Base-by-base conservation (phyloP, 2,329 filamentous ascomycete species). In the Hawksworthiomyces lignivorus region DNA sequence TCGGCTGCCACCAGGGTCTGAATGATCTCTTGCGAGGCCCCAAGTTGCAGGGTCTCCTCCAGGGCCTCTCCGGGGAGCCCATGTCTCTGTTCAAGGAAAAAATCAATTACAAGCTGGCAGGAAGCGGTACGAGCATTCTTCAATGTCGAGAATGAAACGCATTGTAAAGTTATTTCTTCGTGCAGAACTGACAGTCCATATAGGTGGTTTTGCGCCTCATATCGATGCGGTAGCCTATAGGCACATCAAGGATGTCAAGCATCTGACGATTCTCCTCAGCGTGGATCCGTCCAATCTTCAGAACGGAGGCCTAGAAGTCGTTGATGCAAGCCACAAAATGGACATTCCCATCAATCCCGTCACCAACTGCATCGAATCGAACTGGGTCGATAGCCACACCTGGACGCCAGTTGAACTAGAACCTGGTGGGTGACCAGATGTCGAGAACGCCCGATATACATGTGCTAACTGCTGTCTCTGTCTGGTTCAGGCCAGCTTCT, bases 281-380 rank as follows among this genome's bases (percentile, higher is more conserved):
- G 40, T 42, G 27, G 40, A 42, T 20, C 32, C 27, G 15, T 42
- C 40, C 11, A 37, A 28, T 15, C 34, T 42, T 12, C n/a, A 33
- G 27, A 42, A 42, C 20, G 40, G 40, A n/a, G 40, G 40, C 18
- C 40, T 42, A 5, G 40, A 42, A 17, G 40, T 42, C 28, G 40
- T 42, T 19, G 20, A 42, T 14, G 40, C 20, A 12, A 42, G 40
- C 18, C 40, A 42, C 21, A 27, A 31, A 14, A 42, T 42, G 33
- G 34, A 36, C 18, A 29, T 42, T 4, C 26, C 27, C 14, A 18
- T 42, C 27, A 19, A 36, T 12, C 24, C 34, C 5, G 34, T 28
- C 28, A 38, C 36, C n/a, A 35, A 36, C 20, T 42, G 40, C 32
- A 42, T 42, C n/a, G 27, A 30, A 15, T 17, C 40, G 4, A 22